Conservation (phyloP, 306 rosid species). For the Inga laurina region DNA sequence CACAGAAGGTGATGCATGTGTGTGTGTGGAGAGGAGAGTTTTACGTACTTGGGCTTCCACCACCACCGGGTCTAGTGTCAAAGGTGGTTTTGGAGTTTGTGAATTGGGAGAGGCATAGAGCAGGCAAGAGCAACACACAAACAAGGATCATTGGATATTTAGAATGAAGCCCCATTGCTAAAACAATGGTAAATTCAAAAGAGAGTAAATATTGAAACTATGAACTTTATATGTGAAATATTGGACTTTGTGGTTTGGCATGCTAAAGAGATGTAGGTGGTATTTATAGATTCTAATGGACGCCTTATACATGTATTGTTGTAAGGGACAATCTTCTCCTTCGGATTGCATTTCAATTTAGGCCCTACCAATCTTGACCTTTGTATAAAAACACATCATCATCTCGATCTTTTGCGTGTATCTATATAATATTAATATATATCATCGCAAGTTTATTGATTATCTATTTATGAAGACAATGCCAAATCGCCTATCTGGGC, state of each 20-base stretch:
- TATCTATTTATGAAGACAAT: neutral
- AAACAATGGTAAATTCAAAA: neutral
- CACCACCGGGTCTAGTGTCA: constrained; percentile 78
- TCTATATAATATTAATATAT: too few species aligned
- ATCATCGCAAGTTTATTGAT: too few species aligned
- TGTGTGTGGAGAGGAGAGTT: too few species aligned
- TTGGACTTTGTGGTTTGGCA: constrained; percentile 33
- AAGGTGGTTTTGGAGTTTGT: constrained; percentile 70
- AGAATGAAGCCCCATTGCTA: constrained; percentile 40
- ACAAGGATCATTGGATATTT: constrained; percentile 41
- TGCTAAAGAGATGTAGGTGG: constrained; percentile 28
- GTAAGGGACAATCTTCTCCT: neutral
- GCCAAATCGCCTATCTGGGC: neutral
- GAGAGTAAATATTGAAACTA: neutral
- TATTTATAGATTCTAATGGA: constrained; percentile 50
- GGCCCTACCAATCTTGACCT: neutral
- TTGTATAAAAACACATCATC: neutral
- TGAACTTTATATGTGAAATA: neutral
- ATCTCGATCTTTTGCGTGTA: neutral
- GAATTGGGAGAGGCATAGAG: constrained; percentile 55
- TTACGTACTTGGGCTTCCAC: constrained; percentile 70
- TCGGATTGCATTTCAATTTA: constrained; percentile 34
- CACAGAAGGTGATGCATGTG: neutral
- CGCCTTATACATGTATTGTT: neutral
- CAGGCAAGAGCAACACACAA: constrained; percentile 50